These are phyloP conservation scores for Cercospora zeina DNA, from an alignment of 2,329 filamentous ascomycete genomes.

Conservation along the genomic window DNA sequence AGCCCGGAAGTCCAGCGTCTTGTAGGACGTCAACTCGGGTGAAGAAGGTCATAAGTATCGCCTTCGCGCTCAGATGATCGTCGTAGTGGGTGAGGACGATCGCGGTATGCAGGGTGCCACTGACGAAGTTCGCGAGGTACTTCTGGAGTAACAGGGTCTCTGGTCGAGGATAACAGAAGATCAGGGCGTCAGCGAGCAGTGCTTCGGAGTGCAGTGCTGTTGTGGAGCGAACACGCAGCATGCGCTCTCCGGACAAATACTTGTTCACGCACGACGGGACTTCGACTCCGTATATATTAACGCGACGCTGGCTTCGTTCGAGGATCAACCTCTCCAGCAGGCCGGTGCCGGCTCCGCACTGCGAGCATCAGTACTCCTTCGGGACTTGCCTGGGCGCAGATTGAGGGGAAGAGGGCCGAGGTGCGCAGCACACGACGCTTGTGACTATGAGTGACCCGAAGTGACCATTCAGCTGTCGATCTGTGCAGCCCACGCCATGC, in stretches of 20 bases:
- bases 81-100: conserved; percentile 48
- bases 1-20: conserved; percentile 24
- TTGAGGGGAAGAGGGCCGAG: conserved; percentile 19
- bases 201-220: conserved; percentile 49
- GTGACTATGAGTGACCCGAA: conserved; percentile 8
- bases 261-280: conserved; percentile 49
- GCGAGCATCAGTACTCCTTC: conserved; percentile 10
- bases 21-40: conserved; percentile 17
- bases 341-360: conserved; percentile 46
- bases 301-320: conserved; percentile 22
- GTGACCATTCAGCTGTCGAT: conserved; percentile 12
- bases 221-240: conserved; percentile 49
- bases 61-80: conserved; percentile 43
- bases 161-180: conserved; percentile 57
- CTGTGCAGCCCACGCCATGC: neutral
- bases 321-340: conserved; percentile 50
- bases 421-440: conserved; percentile 4
- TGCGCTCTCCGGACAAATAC: conserved; percentile 47
- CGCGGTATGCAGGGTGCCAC: conserved; percentile 39
- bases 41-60: conserved; percentile 20
- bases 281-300: conserved; percentile 51
- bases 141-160: conserved; percentile 48
- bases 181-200: conserved; percentile 47
- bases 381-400: neutral
- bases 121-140: conserved; percentile 46